Evolutionary conservation across 2,329 filamentous ascomycete species (phyloP).

Genomic region (Cadophora sp.): DNA sequence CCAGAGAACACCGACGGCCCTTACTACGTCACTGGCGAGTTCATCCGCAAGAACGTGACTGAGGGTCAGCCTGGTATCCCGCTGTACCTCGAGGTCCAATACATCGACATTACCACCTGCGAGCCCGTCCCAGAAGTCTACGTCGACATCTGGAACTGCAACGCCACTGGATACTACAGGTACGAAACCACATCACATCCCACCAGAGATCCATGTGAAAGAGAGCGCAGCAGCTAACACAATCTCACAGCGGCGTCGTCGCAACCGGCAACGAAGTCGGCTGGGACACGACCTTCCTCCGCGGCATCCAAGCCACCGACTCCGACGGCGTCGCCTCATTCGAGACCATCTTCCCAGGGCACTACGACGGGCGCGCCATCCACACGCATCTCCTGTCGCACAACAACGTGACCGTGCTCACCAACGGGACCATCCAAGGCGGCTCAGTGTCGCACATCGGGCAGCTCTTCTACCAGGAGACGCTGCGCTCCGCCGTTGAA

Average conservation of each 20-base stretch:
- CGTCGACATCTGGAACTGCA: slow-evolving; percentile 51
- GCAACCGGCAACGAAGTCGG: not conserved
- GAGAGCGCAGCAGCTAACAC: too few species aligned
- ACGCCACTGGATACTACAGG: slow-evolving; percentile 48
- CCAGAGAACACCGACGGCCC: not conserved
- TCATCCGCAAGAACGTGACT: not conserved
- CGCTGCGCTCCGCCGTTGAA: not conserved
- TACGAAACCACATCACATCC: not conserved
- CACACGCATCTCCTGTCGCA: not conserved
- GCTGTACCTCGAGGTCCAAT: slow-evolving; percentile 43
- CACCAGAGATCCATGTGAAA: too few species aligned
- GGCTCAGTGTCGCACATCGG: not conserved
- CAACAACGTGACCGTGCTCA: not conserved
- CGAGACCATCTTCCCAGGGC: not conserved
- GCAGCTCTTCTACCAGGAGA: not conserved
- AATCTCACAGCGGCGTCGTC: not conserved
- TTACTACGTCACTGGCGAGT: not conserved
- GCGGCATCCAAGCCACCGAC: not conserved
- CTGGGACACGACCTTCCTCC: not conserved
- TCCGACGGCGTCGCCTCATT: not conserved
- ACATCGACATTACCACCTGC: slow-evolving; percentile 50
- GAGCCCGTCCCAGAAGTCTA: slow-evolving; percentile 47
- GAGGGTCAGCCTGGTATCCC: slow-evolving; percentile 13
- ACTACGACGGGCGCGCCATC: not conserved
- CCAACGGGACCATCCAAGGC: not conserved